Base-by-base conservation (phyloP, 441 rosid species). In the Aleurites moluccanus region DNA sequence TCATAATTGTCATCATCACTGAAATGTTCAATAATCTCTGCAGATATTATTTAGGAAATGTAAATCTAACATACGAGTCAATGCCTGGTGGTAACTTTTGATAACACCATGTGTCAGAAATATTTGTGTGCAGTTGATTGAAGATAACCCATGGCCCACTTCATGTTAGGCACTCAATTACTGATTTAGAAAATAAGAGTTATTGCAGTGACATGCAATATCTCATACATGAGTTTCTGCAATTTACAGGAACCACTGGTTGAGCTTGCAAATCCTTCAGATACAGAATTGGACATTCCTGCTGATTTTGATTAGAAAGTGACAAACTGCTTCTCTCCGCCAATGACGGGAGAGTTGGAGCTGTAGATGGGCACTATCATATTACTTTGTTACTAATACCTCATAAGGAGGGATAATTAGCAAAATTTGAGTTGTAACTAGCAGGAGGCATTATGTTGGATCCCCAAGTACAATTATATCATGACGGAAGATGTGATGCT, bases 231-330 rank as follows among this genome's bases (percentile, higher is more conserved):
- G 59, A 55, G 69, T 79, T 77, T 77, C 20, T 76, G 69, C 67
- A 33, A 72, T 75, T 62, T 80, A 83, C 90, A 90, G 95, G 95
- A 88, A 71, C 82, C 87, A 38, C 81, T 90, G 73, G 87, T 80
- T 44, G 91, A 88, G 87, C 87, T 87, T 13, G 79, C 86, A 49
- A 84, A 86, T 83, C 88, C 93, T 60, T 89, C 93, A 21, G 90
- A 90, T 82, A 83, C 92, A 79, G 93, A 89, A 44, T 77, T 89
- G 50, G 89, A 87, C 64, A 82, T 85, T 55, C 88, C 88, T 78
- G 83, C 89, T 61, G 87, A 79, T 70, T 87, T 90, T 75, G 85
- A 78, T 79, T 88, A 87, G 84, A 78, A 83, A 85, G 80, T 65
- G 65, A 64, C 20, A 10, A 64, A 63, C 68, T 79, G 71, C 74